These are phyloP conservation scores for Trifolium dubium DNA, from an alignment of 306 rosid species.

Conservation along the genomic window DNA sequence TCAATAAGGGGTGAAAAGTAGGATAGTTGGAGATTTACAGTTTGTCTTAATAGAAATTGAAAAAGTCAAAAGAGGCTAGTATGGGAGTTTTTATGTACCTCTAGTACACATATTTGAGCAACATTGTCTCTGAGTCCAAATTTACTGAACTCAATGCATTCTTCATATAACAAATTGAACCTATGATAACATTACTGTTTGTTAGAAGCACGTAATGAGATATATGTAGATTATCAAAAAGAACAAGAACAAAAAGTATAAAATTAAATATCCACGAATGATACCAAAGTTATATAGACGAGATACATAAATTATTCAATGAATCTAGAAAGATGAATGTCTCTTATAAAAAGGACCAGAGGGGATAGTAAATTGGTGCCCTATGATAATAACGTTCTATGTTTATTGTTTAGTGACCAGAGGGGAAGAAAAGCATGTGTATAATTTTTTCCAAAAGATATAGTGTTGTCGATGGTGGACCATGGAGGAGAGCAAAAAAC, in stretches of 20 bases:
- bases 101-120: constrained; percentile 87
- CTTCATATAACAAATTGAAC: constrained; percentile 82
- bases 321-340: too few species aligned
- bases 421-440: background rate
- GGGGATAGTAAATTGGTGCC: background rate
- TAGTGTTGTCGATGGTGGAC: background rate
- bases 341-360: too few species aligned
- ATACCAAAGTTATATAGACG: background rate
- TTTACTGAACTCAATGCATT: constrained; percentile 78
- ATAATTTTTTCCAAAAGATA: background rate
- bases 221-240: constrained; percentile 6
- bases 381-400: constrained; percentile 20
- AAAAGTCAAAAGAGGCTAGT: constrained; percentile 26
- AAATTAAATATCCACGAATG: background rate
- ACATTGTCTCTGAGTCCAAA: constrained; percentile 97
- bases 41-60: constrained; percentile 31
- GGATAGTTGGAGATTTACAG: constrained; percentile 24
- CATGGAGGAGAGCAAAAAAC: too few species aligned
- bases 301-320: too few species aligned
- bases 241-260: constrained; percentile 28
- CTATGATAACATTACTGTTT: constrained; percentile 45
- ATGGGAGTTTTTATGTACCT: constrained; percentile 56
- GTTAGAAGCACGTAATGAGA: constrained; percentile 11
- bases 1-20: constrained; percentile 28
- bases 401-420: background rate